Evolutionary conservation across 257 asterid genomes (phyloP), one percentile per base, ranked within the genome.

Genomic region (Ehretia macrophylla): DNA sequence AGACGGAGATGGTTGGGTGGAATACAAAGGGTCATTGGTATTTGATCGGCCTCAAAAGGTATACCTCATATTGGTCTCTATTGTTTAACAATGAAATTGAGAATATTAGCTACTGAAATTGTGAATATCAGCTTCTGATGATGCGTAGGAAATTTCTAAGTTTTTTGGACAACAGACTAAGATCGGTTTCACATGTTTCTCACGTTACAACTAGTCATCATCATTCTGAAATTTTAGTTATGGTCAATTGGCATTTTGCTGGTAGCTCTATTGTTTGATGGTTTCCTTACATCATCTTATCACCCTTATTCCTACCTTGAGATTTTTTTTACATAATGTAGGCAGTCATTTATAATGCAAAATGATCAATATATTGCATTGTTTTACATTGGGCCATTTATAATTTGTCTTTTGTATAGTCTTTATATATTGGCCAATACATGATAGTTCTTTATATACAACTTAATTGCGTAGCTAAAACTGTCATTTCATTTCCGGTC

Each of bases 1-100:
- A 76, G 97, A 93, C 77, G 99, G 99, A 4, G 99, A 93, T 75
- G 99, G 99, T 67, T 93, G 99, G 99, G 95, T 93, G 27, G 99
- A 93, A 69, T 79, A 85, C 75, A 89, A 69, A 82, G 96, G 99
- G 64, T 86, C 99, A 14, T 77, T 93, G 68, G 86, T 74, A 52
- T 86, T 89, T 53, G 90, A 85, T 79, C 73, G 78, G 57, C 95
- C 87, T 35, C 90, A 83, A 56, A 86, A 81, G 85, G 97, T 86
- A 69, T 63, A 10, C 20, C 27, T 27, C 35, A 27, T 27, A 49
- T 11, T 8, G 54, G 2, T 49, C 8, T 49, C 22, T 49, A 20
- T 12, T 17, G 54, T 49, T 49, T n/a, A 47, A n/a, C 3, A 8
- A n/a, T 8, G 21, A 6, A n/a, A 0, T 4, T 48, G 18, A 27